A percentile compares a stretch with the other conserved stretches of the same genome.
Conservation (phyloP, 805 yeast species). For the Yamadazyma sp. region DNA sequence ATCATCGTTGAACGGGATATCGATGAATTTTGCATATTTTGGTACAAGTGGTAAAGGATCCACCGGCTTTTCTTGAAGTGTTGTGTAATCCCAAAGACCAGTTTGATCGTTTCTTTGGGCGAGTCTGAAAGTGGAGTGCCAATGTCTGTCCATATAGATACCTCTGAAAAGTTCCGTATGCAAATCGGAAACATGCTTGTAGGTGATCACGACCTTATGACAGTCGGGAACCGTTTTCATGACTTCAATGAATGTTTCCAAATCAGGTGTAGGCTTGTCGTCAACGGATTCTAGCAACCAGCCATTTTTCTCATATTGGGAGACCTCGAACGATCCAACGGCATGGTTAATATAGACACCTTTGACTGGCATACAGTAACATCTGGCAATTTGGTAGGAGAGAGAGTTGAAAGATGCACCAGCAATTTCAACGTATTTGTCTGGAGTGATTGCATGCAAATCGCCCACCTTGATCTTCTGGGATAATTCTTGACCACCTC, state of each 20-base stretch:
- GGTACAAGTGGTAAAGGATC: conserved; percentile 54
- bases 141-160: conserved; percentile 78
- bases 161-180: conserved; percentile 72
- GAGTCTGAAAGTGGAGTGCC: conserved; percentile 69
- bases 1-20: conserved; percentile 57
- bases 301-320: conserved; percentile 60
- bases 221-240: conserved; percentile 78
- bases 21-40: conserved; percentile 67
- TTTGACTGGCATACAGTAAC: conserved; percentile 75
- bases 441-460: conserved; percentile 80
- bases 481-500: conserved; percentile 65
- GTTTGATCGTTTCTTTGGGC: conserved; percentile 61
- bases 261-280: conserved; percentile 68
- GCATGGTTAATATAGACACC: conserved; percentile 84
- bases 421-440: conserved; percentile 73
- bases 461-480: conserved; percentile 64
- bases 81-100: conserved; percentile 56
- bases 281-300: conserved; percentile 82
- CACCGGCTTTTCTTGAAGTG: conserved; percentile 58
- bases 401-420: conserved; percentile 86
- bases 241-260: conserved; percentile 75
- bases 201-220: conserved; percentile 65
- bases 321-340: conserved; percentile 69
- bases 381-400: conserved; percentile 86
- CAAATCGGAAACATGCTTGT: conserved; percentile 76